Conservation (phyloP, 495 filamentous ascomycete species). For the Massariosphaeria phaeospora region DNA sequence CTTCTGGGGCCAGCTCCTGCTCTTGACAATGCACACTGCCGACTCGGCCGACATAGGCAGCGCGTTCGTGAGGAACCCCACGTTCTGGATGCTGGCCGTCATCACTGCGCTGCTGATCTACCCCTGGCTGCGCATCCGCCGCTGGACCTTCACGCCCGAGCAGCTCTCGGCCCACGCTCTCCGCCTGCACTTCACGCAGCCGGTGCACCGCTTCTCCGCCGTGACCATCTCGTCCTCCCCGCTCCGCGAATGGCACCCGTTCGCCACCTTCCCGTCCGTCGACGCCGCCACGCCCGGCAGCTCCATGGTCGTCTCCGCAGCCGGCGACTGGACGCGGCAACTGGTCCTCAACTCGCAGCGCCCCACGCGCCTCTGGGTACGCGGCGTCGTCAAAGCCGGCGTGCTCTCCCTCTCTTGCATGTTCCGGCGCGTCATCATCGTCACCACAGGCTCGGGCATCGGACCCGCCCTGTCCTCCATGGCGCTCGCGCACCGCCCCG, state of each 20-base stretch:
- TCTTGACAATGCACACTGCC: not conserved
- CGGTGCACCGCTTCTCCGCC: conserved; percentile 8
- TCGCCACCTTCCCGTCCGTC: conserved; percentile 29
- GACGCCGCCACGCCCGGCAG: not conserved
- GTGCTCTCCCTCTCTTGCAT: conserved; percentile 26
- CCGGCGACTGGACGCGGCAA: conserved; percentile 32
- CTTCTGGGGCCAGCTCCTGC: conserved; percentile 30
- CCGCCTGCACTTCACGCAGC: conserved; percentile 27
- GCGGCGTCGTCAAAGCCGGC: conserved; percentile 19
- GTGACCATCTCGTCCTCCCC: conserved; percentile 23
- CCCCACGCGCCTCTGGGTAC: conserved; percentile 12
- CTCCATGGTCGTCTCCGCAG: conserved; percentile 26
- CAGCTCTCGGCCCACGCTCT: conserved; percentile 31
- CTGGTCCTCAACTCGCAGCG: conserved; percentile 6
- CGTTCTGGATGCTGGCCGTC: conserved; percentile 30
- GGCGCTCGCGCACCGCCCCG: conserved; percentile 5
- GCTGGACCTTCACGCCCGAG: conserved; percentile 18
- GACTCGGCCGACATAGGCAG: not conserved
- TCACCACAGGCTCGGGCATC: conserved; percentile 35
- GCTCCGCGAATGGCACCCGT: conserved; percentile 30
- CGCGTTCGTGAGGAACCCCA: conserved; percentile 1
- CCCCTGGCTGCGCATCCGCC: conserved; percentile 28
- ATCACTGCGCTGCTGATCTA: conserved; percentile 18
- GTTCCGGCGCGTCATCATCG: conserved; percentile 29
- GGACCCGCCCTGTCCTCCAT: conserved; percentile 23